Evolutionary conservation across 2,329 filamentous ascomycete genomes (phyloP).

Genomic region (Fusarium fujikuroi): DNA sequence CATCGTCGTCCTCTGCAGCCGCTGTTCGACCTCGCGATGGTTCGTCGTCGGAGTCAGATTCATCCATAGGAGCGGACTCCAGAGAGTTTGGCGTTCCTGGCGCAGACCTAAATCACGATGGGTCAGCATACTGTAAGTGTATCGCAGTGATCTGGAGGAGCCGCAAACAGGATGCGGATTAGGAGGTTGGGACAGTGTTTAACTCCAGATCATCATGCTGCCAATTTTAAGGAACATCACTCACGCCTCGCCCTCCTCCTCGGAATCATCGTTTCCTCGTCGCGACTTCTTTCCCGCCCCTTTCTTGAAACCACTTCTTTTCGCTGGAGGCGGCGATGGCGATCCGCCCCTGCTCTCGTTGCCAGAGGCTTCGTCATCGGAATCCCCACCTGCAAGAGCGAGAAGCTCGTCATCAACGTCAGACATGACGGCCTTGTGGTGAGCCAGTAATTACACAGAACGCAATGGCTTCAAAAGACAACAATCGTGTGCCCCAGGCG

Average conservation of each 20-base stretch:
- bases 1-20: slow-evolving; percentile 65
- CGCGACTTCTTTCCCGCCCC: slow-evolving; percentile 58
- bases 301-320: slow-evolving; percentile 47
- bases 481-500: not conserved
- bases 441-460: slow-evolving; percentile 6
- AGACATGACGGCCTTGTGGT: slow-evolving; percentile 69
- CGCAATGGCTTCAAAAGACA: slow-evolving; percentile 21
- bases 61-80: slow-evolving; percentile 88
- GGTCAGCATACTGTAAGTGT: slow-evolving; percentile 20
- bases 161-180: not conserved
- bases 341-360: slow-evolving; percentile 66
- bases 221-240: slow-evolving; percentile 36
- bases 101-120: slow-evolving; percentile 65
- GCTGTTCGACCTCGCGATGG: slow-evolving; percentile 56
- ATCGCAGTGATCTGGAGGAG: not conserved
- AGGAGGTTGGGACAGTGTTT: not conserved
- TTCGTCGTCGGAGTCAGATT: slow-evolving; percentile 75
- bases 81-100: slow-evolving; percentile 78
- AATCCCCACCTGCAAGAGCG: slow-evolving; percentile 85
- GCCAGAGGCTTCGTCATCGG: slow-evolving; percentile 67
- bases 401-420: slow-evolving; percentile 94
- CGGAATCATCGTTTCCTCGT: slow-evolving; percentile 56
- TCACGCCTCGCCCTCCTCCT: slow-evolving; percentile 72
- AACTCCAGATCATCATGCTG: not conserved
- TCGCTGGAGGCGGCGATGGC: slow-evolving; percentile 59